Base-by-base conservation (phyloP, 1,284 basidiomycete genomes). In the Amylostereum chailletii region DNA sequence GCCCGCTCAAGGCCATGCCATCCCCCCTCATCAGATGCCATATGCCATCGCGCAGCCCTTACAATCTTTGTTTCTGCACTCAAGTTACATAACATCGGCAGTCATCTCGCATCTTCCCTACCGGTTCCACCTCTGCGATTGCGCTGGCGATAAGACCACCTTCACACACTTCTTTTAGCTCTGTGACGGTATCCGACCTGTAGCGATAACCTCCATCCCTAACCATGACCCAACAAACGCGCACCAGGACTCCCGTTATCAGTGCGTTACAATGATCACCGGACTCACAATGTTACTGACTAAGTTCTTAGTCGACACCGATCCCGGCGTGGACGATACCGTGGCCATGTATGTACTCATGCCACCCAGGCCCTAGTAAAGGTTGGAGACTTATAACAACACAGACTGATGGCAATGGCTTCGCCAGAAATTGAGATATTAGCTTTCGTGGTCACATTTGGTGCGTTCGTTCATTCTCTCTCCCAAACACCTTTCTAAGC, bases 251-350 rank as follows among this genome's bases (percentile, higher is more conserved):
- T 1, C 78, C 80, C 19, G 76, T 83, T 38, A 82, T 83, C 53
- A 82, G 80, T 81, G 57, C 66, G 78, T 61, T 5, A 27, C 32
- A 43, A 31, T 44, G 6, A 9, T 39, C 8, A 33, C 27, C 39
- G 2, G 44, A 2, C 46, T 29, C 19, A 46, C 46, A n/a, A 55
- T 40, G 58, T 53, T 19, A 50, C 38, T 56, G 30, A 19, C 37
- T 40, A 30, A 6, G 30, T 36, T 47, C 33, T 19, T 55, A 88
- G 86, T 89, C 59, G 86, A 89, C 56, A 86, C 85, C 27, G 86
- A 89, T 62, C 86, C 87, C n/a, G 94, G 94, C 43, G 90, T 96
- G 2, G 94, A 98, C 67, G 94, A 98, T 64, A 75, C 83, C 37
- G 65, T 95, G 42, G 93, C 93, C 37, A 84, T 82, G 67, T 70